phyloP scores from a whole-genome alignment of 371 early-diverging fungal genomes.

The Batrachochytrium dendrobatidis region DNA sequence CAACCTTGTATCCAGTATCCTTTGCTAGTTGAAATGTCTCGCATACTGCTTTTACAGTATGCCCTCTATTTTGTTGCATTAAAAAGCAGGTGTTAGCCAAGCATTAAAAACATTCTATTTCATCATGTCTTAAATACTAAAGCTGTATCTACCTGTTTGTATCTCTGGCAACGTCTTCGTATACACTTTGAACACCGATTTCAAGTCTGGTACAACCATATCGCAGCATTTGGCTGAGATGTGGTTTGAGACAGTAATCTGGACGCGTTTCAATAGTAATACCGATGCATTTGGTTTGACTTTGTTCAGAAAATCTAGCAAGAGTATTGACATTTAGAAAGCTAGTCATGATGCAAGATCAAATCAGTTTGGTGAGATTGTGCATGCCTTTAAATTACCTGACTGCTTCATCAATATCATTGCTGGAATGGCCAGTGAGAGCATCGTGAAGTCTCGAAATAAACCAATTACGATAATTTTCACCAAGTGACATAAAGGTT shows the following conservation, averaged over 20 bases:
- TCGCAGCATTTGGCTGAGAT: constrained; percentile 93
- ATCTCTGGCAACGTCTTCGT: constrained; percentile 99
- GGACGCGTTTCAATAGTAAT: constrained; percentile 99
- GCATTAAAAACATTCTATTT: background rate
- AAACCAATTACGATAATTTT: constrained; percentile 97
- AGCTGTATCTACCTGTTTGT: constrained; percentile 81
- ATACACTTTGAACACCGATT: constrained; percentile 99
- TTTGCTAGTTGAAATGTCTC: constrained; percentile 92
- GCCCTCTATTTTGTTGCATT: no score
- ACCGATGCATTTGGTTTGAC: constrained; percentile 97
- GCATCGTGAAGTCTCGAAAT: constrained; percentile 98
- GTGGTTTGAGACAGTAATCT: constrained; percentile 98
- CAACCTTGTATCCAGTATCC: constrained; percentile 99
- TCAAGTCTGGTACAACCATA: constrained; percentile 99
- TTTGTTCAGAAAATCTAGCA: constrained; percentile 82
- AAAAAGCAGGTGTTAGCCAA: background rate
- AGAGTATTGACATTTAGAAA: background rate
- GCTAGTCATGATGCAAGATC: no score
- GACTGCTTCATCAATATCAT: constrained; percentile 96
- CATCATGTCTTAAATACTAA: background rate
- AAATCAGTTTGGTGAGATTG: background rate
- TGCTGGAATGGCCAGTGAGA: constrained; percentile 86
- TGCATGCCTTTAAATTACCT: constrained; percentile 28
- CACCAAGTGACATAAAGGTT: constrained; percentile 97
- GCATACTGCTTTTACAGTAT: constrained; percentile 97